These are phyloP conservation scores for Ensete ventricosum DNA, from an alignment of 176 grass and related monocot genomes.

Conservation along the genomic window DNA sequence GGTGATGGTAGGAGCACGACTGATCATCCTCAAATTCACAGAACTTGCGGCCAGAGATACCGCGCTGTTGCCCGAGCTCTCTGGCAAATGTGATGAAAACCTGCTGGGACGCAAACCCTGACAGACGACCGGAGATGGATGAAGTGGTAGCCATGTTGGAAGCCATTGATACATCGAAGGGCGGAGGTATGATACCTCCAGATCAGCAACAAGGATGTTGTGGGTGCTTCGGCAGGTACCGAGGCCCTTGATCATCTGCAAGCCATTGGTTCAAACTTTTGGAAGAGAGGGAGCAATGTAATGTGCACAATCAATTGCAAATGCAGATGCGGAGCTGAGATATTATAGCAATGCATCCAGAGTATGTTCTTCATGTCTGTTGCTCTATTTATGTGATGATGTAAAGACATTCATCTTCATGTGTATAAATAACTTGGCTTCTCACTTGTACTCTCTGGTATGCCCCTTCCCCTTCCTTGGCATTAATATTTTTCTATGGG, in stretches of 20 bases:
- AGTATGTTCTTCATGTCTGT: neutral
- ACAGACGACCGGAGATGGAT: slow-evolving; percentile 84
- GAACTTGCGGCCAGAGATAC: slow-evolving; percentile 98
- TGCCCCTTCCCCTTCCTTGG: neutral
- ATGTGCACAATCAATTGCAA: neutral
- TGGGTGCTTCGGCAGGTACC: slow-evolving; percentile 49
- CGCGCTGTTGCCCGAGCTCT: slow-evolving; percentile 82
- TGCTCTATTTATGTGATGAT: neutral
- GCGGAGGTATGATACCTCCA: slow-evolving; percentile 79
- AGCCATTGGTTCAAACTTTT: neutral
- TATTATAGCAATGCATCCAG: slow-evolving; percentile 9
- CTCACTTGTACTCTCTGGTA: neutral
- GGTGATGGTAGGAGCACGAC: neutral
- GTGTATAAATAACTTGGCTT: neutral
- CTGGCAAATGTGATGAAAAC: slow-evolving; percentile 85
- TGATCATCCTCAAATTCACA: slow-evolving; percentile 21
- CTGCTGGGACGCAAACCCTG: slow-evolving; percentile 92
- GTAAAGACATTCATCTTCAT: slow-evolving; percentile 7
- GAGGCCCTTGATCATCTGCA: slow-evolving; percentile 50
- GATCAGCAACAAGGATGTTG: slow-evolving; percentile 77
- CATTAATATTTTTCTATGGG: neutral
- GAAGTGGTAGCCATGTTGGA: slow-evolving; percentile 90
- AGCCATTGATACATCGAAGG: slow-evolving; percentile 90
- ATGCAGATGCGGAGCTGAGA: slow-evolving; percentile 2
- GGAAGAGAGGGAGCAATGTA: neutral